Base-by-base conservation (phyloP, 225 moss, liverwort and hornwort genomes). In the Climacium dendroides region DNA sequence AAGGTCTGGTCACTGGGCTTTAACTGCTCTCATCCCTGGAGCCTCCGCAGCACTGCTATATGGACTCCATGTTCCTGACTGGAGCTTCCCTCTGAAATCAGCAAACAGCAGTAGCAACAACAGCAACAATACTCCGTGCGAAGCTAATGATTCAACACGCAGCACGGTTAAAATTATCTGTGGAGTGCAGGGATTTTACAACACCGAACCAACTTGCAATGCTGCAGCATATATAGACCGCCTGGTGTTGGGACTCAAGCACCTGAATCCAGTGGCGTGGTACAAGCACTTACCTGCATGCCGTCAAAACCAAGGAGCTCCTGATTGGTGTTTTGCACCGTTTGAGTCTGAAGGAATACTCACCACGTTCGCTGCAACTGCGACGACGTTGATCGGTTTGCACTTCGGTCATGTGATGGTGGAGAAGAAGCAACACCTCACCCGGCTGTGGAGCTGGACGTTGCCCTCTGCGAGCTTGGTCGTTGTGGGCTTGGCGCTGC, bases 281-380 rank as follows among this genome's bases (percentile, higher is more conserved):
- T 95, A 93, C 92, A 92, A 87, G 84, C 85, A 85, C 53, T 85
- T 87, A 67, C 87, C 90, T 23, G 63, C 53, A 75, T 87, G 86
- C 80, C 50, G 43, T 25, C 48, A 80, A 58, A 86, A 65, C 41
- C 39, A 50, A 50, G 59, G 84, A 62, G 62, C 67, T 53, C 84
- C 80, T 29, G 74, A 43, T 43, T 94, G 95, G 92, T 96, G 93
- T 80, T 87, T 72, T 52, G 96, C 95, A 74, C 94, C 95, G 19
- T 94, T 95, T 90, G 94, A 96, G 17, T 93, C 93, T 4, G 95
- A 96, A 85, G 96, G 95, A 75, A 85, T 95, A 55, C 91, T 96
- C 58, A 92, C 91, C 88, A 94, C 96, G 13, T 72, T 96, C 77
- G 93, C 95, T 66, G 93, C 95, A 66, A 89, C 91, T 6, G 94